These are phyloP conservation scores for Penicillium goetzii DNA, from an alignment of 495 filamentous ascomycete genomes.

Conservation along the genomic window DNA sequence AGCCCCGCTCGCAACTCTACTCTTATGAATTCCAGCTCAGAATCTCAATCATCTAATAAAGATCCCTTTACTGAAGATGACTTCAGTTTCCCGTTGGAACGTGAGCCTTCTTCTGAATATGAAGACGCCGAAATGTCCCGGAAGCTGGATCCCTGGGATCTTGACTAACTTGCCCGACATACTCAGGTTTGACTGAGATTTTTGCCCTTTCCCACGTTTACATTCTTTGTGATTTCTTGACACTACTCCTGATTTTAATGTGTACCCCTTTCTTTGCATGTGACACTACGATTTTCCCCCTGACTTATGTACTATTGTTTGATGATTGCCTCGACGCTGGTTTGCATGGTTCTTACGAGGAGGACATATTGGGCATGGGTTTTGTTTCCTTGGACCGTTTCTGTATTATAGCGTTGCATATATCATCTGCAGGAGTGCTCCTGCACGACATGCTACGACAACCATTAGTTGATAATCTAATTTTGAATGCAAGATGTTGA, in stretches of 20 bases:
- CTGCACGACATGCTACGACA: neutral
- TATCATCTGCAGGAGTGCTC: constrained; percentile 2
- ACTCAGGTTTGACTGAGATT: neutral
- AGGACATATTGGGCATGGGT: constrained; percentile 19
- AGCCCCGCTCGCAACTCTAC: constrained; percentile 44
- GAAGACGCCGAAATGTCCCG: constrained; percentile 26
- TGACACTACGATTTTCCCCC: constrained; percentile 21
- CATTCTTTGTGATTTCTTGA: constrained; percentile 16
- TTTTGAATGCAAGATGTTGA: neutral
- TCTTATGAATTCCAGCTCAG: constrained; percentile 18
- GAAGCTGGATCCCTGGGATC: constrained; percentile 39
- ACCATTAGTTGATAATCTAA: constrained; percentile 2
- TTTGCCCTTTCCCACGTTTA: neutral
- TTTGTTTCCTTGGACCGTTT: constrained; percentile 22
- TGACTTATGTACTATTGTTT: constrained; percentile 17
- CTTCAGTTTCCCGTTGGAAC: constrained; percentile 46
- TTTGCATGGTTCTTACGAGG: constrained; percentile 18
- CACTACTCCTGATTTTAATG: constrained; percentile 28
- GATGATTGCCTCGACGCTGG: constrained; percentile 21
- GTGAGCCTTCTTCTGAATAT: constrained; percentile 39
- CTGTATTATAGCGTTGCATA: constrained; percentile 40
- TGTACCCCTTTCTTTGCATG: constrained; percentile 13
- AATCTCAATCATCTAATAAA: constrained; percentile 3
- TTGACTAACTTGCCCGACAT: constrained; percentile 30
- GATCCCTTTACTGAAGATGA: constrained; percentile 38